Evolutionary conservation across 2,329 filamentous ascomycete genomes (phyloP).

Genomic region (Leptographium lundbergii): DNA sequence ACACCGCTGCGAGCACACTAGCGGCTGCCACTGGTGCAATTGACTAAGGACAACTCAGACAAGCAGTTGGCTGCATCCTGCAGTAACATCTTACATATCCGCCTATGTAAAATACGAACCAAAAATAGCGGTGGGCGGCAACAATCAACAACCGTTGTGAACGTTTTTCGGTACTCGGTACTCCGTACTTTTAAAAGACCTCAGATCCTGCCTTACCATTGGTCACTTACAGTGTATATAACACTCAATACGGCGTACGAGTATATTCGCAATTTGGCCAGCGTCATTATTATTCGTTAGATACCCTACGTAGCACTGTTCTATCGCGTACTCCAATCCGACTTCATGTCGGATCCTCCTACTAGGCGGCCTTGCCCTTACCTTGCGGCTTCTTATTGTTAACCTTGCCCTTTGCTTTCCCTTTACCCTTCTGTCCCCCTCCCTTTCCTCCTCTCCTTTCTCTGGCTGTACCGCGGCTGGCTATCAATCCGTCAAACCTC

Average conservation of each 20-base stretch:
- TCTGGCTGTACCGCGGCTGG: slow-evolving; percentile 24
- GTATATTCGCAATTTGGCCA: too few relatives aligned
- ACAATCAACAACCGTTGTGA: not conserved
- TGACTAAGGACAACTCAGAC: not conserved
- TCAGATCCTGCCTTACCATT: not conserved
- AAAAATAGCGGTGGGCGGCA: not conserved
- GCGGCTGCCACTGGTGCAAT: not conserved
- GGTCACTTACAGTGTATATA: too few relatives aligned
- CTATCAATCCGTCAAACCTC: slow-evolving; percentile 29
- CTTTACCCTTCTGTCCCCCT: not conserved
- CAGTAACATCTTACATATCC: not conserved
- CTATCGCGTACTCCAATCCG: not conserved
- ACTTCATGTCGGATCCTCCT: not conserved
- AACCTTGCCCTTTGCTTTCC: not conserved
- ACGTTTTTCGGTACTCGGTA: not conserved
- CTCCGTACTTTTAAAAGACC: not conserved
- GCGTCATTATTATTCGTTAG: not conserved
- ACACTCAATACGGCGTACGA: too few relatives aligned
- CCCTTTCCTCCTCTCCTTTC: slow-evolving; percentile 7
- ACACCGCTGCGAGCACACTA: not conserved
- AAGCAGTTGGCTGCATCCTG: not conserved
- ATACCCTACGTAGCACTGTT: not conserved
- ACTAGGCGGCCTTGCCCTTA: not conserved
- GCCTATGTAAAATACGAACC: not conserved
- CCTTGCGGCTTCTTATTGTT: not conserved